Evolutionary conservation across 108 stramenopile species (phyloP).

Genomic region (Aurantiochytrium sp.): DNA sequence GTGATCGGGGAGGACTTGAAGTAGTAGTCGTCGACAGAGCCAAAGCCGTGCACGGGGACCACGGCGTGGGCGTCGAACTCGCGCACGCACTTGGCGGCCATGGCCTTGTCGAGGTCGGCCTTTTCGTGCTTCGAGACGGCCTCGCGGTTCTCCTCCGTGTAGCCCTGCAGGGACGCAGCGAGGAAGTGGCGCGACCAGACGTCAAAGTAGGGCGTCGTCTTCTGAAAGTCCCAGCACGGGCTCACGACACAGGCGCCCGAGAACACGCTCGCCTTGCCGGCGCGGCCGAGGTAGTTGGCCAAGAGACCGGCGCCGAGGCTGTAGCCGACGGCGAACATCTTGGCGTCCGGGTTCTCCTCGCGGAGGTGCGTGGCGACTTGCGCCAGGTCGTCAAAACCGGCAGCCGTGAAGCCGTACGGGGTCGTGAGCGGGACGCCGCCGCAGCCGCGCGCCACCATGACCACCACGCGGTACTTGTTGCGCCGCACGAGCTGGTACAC

Average conservation of each 20-base stretch:
- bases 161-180: not conserved
- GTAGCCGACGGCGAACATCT: slow-evolving; percentile 33
- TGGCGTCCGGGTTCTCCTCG: not conserved
- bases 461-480: not conserved
- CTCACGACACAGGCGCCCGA: not conserved
- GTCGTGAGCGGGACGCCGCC: slow-evolving; percentile 29
- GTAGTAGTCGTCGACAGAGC: slow-evolving; percentile 30
- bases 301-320: slow-evolving; percentile 36
- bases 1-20: not conserved
- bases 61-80: slow-evolving; percentile 22
- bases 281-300: slow-evolving; percentile 27
- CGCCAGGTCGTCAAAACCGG: slow-evolving; percentile 9
- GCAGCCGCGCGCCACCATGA: slow-evolving; percentile 41
- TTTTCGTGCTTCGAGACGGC: not conserved
- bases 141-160: not conserved
- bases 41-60: not conserved
- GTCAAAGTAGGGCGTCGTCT: not conserved
- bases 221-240: not conserved
- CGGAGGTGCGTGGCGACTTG: not conserved
- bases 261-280: not conserved
- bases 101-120: not conserved
- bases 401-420: not conserved
- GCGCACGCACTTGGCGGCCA: not conserved
- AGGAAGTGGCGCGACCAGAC: not conserved
- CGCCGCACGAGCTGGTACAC: not conserved